Evolutionary conservation across 192 early-diverging fungal genomes (phyloP).

Genomic region (Powellomyces hirtus): DNA sequence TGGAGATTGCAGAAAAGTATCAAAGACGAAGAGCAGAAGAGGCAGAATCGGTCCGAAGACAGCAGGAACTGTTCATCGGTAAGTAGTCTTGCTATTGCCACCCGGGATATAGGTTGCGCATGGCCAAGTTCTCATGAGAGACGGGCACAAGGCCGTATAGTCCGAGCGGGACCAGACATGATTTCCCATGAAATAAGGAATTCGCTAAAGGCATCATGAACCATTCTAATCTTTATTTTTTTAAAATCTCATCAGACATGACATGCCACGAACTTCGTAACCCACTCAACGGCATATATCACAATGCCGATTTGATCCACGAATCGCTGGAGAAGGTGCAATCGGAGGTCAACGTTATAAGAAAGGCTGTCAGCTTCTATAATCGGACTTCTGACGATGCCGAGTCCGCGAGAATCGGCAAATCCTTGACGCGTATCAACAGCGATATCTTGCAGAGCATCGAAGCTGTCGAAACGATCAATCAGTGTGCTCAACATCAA

Average conservation of each 20-base stretch:
- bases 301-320: slow-evolving; percentile 30
- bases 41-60: slow-evolving; percentile 25
- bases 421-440: background rate
- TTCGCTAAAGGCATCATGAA: no score
- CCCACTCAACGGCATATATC: slow-evolving; percentile 41
- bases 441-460: slow-evolving; percentile 2
- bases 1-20: slow-evolving; percentile 30
- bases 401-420: background rate
- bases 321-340: slow-evolving; percentile 25
- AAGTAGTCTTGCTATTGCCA: no score
- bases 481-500: slow-evolving; percentile 38
- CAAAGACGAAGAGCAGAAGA: slow-evolving; percentile 38
- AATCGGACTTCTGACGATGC: background rate
- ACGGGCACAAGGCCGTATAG: no score
- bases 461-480: slow-evolving; percentile 34
- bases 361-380: no score
- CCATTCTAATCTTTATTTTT: no score
- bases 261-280: slow-evolving; percentile 41
- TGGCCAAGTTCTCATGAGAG: no score
- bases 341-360: background rate
- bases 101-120: no score
- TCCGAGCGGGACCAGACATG: no score
- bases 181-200: no score
- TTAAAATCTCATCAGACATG: no score
- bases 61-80: slow-evolving; percentile 40